Conservation (phyloP, 305 asterid species). For the Solanum aculeatissimum region DNA sequence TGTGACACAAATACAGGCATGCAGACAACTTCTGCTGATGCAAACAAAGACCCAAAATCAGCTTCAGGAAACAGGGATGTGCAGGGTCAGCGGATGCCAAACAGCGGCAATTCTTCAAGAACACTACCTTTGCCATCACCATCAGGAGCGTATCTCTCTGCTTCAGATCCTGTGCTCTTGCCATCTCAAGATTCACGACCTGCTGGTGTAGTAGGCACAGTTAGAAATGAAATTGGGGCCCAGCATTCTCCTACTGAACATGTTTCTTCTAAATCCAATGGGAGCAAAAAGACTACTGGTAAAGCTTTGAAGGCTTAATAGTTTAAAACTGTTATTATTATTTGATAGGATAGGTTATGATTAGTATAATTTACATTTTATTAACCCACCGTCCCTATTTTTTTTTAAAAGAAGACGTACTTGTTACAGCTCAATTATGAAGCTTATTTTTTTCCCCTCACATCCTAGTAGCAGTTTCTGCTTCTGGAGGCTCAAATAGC, state of each 20-base stretch:
- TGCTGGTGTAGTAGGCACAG: conserved; percentile 35
- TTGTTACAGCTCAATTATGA: not conserved
- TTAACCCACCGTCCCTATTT: not conserved
- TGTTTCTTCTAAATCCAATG: conserved; percentile 25
- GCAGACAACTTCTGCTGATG: conserved; percentile 22
- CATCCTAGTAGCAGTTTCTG: conserved; percentile 30
- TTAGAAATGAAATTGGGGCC: conserved; percentile 33
- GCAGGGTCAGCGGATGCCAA: conserved; percentile 24
- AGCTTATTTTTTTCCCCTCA: not conserved
- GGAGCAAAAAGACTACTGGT: conserved; percentile 36
- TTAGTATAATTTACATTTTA: conserved; percentile 5
- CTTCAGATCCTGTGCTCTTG: conserved; percentile 41
- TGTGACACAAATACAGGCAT: conserved; percentile 5
- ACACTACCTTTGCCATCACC: conserved; percentile 24
- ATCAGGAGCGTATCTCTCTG: conserved; percentile 33
- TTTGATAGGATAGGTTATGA: not conserved
- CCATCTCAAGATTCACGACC: conserved; percentile 46
- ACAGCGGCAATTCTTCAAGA: conserved; percentile 18
- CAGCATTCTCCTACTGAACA: conserved; percentile 20
- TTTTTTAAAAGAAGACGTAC: not conserved
- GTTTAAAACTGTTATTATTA: conserved; percentile 4
- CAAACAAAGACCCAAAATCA: conserved; percentile 13
- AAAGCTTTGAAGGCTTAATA: conserved; percentile 17
- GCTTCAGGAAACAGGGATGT: conserved; percentile 21
- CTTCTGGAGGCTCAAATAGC: conserved; percentile 26